Conservation (phyloP, 106 monocot genomes). For the Dendrobium catenatum region DNA sequence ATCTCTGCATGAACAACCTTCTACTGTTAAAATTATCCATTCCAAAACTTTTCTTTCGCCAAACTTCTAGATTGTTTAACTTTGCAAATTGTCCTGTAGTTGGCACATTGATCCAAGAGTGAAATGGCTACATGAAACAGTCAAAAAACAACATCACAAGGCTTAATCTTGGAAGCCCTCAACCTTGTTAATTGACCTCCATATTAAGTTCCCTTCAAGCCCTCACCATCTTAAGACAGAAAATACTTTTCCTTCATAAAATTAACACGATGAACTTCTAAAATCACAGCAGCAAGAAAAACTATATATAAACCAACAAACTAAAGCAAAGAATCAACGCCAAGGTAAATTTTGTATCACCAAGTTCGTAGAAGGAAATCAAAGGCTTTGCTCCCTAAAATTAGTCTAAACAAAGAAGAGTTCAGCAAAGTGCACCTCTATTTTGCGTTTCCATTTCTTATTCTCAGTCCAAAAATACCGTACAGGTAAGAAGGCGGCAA, state of each 20-base stretch:
- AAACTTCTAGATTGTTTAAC: not conserved
- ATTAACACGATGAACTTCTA: not conserved
- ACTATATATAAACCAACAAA: not conserved
- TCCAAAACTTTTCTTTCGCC: not conserved
- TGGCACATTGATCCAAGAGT: not conserved
- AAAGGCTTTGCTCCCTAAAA: not conserved
- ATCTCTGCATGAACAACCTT: not conserved
- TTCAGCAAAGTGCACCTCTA: constrained; percentile 42
- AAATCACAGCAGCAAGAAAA: not conserved
- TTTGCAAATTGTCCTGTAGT: not conserved
- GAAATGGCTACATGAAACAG: not conserved
- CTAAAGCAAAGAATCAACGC: not conserved
- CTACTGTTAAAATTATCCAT: not conserved
- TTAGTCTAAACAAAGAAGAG: not conserved
- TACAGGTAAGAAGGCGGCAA: constrained; percentile 70
- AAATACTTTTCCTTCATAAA: not conserved
- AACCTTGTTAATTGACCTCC: not conserved
- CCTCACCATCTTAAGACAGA: not conserved
- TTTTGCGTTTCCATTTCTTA: constrained; percentile 47
- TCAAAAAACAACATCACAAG: not conserved
- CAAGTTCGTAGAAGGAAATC: too few species aligned
- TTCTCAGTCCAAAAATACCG: constrained; percentile 63
- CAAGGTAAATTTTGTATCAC: too few species aligned
- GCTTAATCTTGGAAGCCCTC: not conserved
- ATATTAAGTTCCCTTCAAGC: not conserved